Percentiles rank a stretch among this genome's conserved stretches.
phyloP scores from a whole-genome alignment of 228 moss, liverwort and hornwort genomes.

The Sphagnum fallax region DNA sequence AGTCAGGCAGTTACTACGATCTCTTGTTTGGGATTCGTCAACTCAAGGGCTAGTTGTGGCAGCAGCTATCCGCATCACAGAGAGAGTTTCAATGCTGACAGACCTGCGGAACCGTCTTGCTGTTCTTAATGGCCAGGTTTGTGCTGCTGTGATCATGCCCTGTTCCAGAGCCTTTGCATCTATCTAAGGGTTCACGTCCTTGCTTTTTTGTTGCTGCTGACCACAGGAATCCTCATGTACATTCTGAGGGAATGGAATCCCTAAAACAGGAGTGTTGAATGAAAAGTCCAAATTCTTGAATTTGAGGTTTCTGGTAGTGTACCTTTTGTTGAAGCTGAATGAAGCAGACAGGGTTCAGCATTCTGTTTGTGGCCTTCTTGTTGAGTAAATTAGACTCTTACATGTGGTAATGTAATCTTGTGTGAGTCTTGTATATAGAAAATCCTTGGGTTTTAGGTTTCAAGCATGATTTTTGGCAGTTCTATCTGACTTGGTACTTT shows the following conservation, averaged over 20 bases:
- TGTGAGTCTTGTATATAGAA: too few relatives aligned
- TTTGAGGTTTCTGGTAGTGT: neutral
- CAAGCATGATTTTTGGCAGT: too few relatives aligned
- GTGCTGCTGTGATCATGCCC: neutral
- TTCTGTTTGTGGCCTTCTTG: neutral
- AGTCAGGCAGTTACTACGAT: constrained; percentile 44
- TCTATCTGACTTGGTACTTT: too few relatives aligned
- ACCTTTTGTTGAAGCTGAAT: neutral
- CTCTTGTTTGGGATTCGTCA: constrained; percentile 58
- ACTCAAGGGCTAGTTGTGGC: constrained; percentile 45
- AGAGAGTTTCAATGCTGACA: constrained; percentile 60
- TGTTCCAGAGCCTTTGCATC: neutral
- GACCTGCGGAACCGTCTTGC: constrained; percentile 75
- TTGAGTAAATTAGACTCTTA: neutral
- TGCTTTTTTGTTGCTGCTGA: neutral
- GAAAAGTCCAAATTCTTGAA: too few relatives aligned
- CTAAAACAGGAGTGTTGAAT: too few relatives aligned
- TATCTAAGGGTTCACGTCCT: neutral
- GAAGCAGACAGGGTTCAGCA: neutral
- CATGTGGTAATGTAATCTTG: too few relatives aligned
- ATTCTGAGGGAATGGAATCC: neutral
- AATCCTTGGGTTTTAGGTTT: too few relatives aligned
- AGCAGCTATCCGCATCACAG: constrained; percentile 57
- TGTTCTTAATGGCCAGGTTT: constrained; percentile 62
- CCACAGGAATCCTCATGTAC: neutral